Conservation (phyloP, 2,329 filamentous ascomycete genomes). For the Cordyceps pruinosa region DNA sequence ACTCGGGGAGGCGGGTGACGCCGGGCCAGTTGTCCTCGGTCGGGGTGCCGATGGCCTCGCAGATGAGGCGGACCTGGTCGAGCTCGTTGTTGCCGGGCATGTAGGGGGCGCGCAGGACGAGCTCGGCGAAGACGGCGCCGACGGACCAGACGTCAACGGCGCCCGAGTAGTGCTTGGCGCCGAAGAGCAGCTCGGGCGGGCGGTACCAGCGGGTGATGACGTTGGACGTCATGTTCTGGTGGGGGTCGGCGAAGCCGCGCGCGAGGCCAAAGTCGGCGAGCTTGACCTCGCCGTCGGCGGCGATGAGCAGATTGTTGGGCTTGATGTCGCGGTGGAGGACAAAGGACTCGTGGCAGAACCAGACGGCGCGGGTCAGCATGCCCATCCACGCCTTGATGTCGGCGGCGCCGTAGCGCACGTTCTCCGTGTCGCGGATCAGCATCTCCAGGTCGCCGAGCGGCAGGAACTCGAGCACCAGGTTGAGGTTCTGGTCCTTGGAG, state of each 20-base stretch:
- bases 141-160: slow-evolving; percentile 93
- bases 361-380: slow-evolving; percentile 87
- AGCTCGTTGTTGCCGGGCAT: slow-evolving; percentile 79
- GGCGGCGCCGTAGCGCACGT: slow-evolving; percentile 72
- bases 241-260: slow-evolving; percentile 80
- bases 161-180: slow-evolving; percentile 80
- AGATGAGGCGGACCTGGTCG: slow-evolving; percentile 78
- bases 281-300: slow-evolving; percentile 87
- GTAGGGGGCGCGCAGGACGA: slow-evolving; percentile 75
- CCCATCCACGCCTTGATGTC: slow-evolving; percentile 99
- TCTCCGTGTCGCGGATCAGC: slow-evolving; percentile 77
- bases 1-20: slow-evolving; percentile 72
- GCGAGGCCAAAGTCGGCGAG: slow-evolving; percentile 97
- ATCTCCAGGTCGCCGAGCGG: slow-evolving; percentile 92
- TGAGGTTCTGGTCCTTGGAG: slow-evolving; percentile 93
- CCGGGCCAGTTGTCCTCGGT: slow-evolving; percentile 95
- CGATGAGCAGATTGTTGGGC: slow-evolving; percentile 94
- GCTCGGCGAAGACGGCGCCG: slow-evolving; percentile 86
- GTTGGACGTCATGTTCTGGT: slow-evolving; percentile 81
- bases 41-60: slow-evolving; percentile 78
- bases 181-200: slow-evolving; percentile 87
- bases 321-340: slow-evolving; percentile 97
- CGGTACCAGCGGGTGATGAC: slow-evolving; percentile 98
- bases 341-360: slow-evolving; percentile 95
- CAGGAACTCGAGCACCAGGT: slow-evolving; percentile 88